phyloP scores from a whole-genome alignment of 306 rosid species.

The Sicyos edulis region DNA sequence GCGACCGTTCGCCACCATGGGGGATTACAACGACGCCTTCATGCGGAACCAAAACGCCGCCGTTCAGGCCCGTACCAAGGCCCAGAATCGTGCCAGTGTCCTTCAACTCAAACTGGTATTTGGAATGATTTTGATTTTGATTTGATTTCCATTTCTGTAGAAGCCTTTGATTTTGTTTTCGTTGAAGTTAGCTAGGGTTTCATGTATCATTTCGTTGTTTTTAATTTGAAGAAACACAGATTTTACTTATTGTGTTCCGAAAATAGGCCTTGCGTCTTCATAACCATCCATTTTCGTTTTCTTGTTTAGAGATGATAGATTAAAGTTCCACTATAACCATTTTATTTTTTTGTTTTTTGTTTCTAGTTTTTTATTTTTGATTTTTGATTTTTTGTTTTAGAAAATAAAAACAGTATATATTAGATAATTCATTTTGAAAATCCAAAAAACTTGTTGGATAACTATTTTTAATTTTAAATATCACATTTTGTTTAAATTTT shows the following conservation, averaged over 20 bases:
- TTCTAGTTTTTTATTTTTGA: no score
- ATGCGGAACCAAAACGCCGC: conserved; percentile 98
- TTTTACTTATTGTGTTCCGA: neutral
- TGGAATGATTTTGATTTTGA: neutral
- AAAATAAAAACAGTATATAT: no score
- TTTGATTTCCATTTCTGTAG: neutral
- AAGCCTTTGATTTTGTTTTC: neutral
- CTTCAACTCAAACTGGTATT: conserved; percentile 91
- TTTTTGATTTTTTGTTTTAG: no score
- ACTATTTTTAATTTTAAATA: no score
- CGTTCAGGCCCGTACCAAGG: conserved; percentile 96
- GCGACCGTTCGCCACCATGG: conserved; percentile 51
- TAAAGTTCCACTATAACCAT: no score
- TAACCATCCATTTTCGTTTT: neutral
- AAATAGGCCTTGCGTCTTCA: neutral
- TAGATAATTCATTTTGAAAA: no score
- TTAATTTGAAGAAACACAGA: neutral
- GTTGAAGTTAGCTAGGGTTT: conserved; percentile 31
- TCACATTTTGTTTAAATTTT: no score
- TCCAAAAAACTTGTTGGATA: no score
- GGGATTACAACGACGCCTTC: conserved; percentile 70
- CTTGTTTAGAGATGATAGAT: neutral
- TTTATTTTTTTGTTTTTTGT: no score
- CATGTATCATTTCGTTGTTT: neutral
- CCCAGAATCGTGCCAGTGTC: conserved; percentile 92